A percentile compares a stretch with the other conserved stretches of the same genome.
Conservation (phyloP, 2,329 filamentous ascomycete genomes). For the Aspergillus sp. region DNA sequence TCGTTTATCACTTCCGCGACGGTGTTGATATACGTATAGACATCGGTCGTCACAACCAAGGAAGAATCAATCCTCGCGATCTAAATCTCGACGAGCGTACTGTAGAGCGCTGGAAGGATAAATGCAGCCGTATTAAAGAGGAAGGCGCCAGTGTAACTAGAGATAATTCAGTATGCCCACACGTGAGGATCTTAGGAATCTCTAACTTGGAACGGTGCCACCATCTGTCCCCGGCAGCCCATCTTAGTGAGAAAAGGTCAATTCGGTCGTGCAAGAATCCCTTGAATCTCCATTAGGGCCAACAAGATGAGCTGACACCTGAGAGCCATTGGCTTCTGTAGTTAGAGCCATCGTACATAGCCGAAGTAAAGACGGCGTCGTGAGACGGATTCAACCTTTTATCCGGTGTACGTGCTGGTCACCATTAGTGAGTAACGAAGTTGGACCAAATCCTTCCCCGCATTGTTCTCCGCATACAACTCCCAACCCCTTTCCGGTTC, state of each 20-base stretch:
- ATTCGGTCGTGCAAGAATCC: not conserved
- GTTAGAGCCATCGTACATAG: not conserved
- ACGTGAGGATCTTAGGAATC: not conserved
- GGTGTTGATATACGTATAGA: conserved; percentile 67
- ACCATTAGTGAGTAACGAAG: not conserved
- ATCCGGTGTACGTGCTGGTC: not conserved
- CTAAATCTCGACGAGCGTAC: conserved; percentile 65
- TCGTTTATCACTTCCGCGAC: conserved; percentile 70
- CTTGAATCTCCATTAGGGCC: not conserved
- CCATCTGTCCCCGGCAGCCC: conserved; percentile 2
- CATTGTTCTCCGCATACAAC: not conserved
- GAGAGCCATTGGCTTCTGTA: not conserved
- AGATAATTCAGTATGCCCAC: not conserved
- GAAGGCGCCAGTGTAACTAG: conserved; percentile 56
- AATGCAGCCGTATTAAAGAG: conserved; percentile 63
- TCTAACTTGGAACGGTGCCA: conserved; percentile 3
- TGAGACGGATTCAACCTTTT: not conserved
- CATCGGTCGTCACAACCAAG: conserved; percentile 62
- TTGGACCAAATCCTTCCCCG: not conserved
- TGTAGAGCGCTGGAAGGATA: conserved; percentile 64
- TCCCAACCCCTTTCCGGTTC: not conserved
- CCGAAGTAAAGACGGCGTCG: not conserved
- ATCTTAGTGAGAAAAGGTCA: not conserved
- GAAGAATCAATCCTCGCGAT: conserved; percentile 64
- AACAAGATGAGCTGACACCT: not conserved